Evolutionary conservation across 768 basidiomycete species (phyloP), one percentile per base, ranked within the genome.

Genomic region (Kwoniella dejecticola): DNA sequence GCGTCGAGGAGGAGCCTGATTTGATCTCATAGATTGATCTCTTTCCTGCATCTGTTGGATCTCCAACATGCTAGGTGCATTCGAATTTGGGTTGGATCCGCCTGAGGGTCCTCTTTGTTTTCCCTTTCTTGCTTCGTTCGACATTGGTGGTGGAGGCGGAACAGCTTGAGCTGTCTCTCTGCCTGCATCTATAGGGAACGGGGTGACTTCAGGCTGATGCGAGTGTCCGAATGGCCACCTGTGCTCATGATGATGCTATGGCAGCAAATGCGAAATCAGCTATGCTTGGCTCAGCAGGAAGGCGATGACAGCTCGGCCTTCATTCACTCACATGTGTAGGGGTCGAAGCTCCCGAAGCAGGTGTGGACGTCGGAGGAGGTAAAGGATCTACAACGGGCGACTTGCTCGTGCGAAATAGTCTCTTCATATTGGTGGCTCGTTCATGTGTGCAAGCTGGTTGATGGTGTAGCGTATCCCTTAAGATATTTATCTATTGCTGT

Each of bases 391-490:
- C 55, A 23, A 49, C 55, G 24, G 57, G 57, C 7, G 66, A 47
- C 50, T 75, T 75, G 52, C 66, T 68, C 15, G 63, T 69, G 46
- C 70, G 58, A 38, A 75, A 75, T 13, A 75, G 61, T 33, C 70
- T 64, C 59, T 75, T 75, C 73, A 75, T 75, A 21, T 45, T 42
- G 48, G 6, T 50, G 12, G 21, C 24, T 36, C 30, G 30, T 50
- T 11, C 48, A 50, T 50, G 19, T 19, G 48, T 50, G 21, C 17
- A 10, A 19, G 15, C 15, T 7, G 7, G 15, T 15, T 7, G 15
- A 36, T 15, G 7, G 33, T 36, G 15, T 36, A 36, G 15, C n/a
- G n/a, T n/a, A n/a, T n/a, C n/a, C n/a, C n/a, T n/a, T n/a, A n/a
- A 36, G 7, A 36, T 36, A 36, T 36, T 36, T 15, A 36, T 36